phyloP scores from a whole-genome alignment of 768 basidiomycete genomes.

The Auricularia sp. region DNA sequence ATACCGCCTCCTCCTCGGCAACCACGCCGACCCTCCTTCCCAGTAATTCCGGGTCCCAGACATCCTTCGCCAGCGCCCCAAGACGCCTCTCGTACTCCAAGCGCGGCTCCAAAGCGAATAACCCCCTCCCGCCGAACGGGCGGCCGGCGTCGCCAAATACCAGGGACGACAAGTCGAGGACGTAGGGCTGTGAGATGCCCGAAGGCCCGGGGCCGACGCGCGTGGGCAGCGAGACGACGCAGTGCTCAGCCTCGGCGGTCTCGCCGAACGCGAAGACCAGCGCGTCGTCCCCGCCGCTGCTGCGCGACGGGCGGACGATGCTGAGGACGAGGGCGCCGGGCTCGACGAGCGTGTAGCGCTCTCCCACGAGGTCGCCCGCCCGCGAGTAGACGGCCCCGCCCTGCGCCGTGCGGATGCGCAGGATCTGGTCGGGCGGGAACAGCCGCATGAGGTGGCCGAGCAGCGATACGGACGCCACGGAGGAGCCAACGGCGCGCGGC shows the following conservation, averaged over 20 bases:
- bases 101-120: constrained; percentile 11
- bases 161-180: constrained; percentile 14
- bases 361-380: background rate
- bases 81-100: constrained; percentile 5
- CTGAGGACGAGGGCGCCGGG: constrained; percentile 8
- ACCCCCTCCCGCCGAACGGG: constrained; percentile 9
- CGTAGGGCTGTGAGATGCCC: background rate
- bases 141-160: constrained; percentile 16
- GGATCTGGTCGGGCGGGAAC: background rate
- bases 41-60: background rate
- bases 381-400: constrained; percentile 10
- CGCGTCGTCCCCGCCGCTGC: background rate
- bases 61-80: background rate
- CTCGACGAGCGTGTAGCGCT: constrained; percentile 6
- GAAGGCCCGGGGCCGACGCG: background rate
- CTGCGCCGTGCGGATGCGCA: constrained; percentile 9
- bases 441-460: constrained; percentile 15
- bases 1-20: background rate
- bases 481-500: constrained; percentile 13
- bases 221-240: constrained; percentile 10
- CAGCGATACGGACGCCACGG: constrained; percentile 10
- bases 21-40: background rate
- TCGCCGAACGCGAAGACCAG: background rate
- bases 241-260: constrained; percentile 8
- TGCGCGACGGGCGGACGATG: background rate